Evolutionary conservation across 805 yeast genomes (phyloP).

Genomic region (Danielia reshetovae): DNA sequence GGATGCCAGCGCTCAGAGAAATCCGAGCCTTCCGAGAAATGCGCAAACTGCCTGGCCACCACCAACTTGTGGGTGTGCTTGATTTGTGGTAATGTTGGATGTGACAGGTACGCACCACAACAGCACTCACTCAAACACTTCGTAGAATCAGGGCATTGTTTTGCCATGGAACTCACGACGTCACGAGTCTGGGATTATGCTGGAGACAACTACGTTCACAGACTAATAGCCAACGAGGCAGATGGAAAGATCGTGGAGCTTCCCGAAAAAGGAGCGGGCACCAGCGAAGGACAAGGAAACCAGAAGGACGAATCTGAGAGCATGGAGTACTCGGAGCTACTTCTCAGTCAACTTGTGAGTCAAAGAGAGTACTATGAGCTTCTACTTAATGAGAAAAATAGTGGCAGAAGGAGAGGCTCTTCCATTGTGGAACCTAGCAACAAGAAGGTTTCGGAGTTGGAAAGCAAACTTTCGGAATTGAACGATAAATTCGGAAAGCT

Average conservation of each 20-base stretch:
- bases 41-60: conserved; percentile 54
- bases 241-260: conserved; percentile 90
- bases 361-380: conserved; percentile 80
- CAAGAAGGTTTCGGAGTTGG: conserved; percentile 19
- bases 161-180: conserved; percentile 80
- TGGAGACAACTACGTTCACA: conserved; percentile 84
- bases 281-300: neutral
- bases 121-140: conserved; percentile 86
- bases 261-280: conserved; percentile 28
- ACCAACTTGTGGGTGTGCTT: conserved; percentile 84
- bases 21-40: conserved; percentile 28
- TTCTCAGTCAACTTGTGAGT: conserved; percentile 77
- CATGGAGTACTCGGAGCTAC: conserved; percentile 72
- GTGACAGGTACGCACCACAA: conserved; percentile 75
- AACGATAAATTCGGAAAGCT: conserved; percentile 17
- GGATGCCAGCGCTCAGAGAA: too few relatives aligned
- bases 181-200: conserved; percentile 95
- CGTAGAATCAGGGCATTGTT: conserved; percentile 74
- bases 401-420: conserved; percentile 9
- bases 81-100: conserved; percentile 88
- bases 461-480: conserved; percentile 27
- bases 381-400: conserved; percentile 22
- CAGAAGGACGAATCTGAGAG: conserved; percentile 7
- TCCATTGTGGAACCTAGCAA: conserved; percentile 7
- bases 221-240: conserved; percentile 75